Evolutionary conservation across 2,329 filamentous ascomycete genomes (phyloP).

Genomic region (Trematosphaeria pertusa): DNA sequence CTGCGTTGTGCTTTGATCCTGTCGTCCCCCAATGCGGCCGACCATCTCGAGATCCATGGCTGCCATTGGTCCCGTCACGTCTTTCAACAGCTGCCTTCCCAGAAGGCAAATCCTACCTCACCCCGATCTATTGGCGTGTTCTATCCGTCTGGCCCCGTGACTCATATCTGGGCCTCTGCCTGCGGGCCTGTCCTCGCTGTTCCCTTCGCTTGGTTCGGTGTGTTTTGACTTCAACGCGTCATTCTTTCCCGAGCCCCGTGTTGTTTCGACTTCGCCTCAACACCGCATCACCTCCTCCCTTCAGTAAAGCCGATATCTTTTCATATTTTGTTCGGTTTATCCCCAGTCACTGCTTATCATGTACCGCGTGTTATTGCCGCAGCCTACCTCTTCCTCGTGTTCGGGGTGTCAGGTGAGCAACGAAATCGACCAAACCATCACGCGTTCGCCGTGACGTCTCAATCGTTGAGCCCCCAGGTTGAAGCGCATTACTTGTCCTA

Average conservation of each 20-base stretch:
- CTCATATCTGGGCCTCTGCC: not conserved
- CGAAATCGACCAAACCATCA: too few relatives aligned
- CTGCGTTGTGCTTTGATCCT: not conserved
- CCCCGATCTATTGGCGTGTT: too few relatives aligned
- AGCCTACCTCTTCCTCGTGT: too few relatives aligned
- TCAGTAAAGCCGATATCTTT: not conserved
- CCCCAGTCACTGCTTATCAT: not conserved
- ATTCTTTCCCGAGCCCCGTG: constrained; percentile 13
- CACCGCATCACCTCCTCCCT: constrained; percentile 8
- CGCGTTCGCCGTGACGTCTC: too few relatives aligned
- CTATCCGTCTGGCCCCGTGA: too few relatives aligned
- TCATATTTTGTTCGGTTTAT: not conserved
- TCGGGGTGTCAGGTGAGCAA: too few relatives aligned
- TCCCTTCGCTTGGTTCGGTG: constrained; percentile 10
- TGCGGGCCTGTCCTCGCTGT: not conserved
- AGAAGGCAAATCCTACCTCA: too few relatives aligned
- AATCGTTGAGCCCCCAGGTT: too few relatives aligned
- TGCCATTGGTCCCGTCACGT: not conserved
- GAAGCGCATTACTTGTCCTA: too few relatives aligned
- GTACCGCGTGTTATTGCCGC: not conserved
- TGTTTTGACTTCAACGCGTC: constrained; percentile 23
- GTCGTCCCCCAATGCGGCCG: not conserved
- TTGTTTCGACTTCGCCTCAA: constrained; percentile 33
- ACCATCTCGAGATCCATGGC: too few relatives aligned
- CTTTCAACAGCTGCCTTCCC: not conserved